Conservation (phyloP, 495 filamentous ascomycete genomes). For the Tuber borchii region DNA sequence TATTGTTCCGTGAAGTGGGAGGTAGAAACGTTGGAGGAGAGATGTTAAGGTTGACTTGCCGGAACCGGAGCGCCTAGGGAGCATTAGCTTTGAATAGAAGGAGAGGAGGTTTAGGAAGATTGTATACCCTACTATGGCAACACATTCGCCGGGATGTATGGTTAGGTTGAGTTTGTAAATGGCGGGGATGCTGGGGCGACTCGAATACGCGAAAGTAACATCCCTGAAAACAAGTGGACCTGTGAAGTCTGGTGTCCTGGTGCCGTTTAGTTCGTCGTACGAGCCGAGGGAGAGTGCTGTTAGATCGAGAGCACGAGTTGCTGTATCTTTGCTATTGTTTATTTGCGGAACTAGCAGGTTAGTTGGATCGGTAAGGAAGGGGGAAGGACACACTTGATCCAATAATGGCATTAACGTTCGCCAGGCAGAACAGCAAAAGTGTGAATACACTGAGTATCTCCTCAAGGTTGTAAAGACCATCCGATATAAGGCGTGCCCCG, state of each 20-base stretch:
- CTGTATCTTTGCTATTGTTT: conserved; percentile 62
- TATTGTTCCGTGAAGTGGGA: conserved; percentile 45
- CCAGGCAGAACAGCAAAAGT: conserved; percentile 73
- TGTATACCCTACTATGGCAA: conserved; percentile 66
- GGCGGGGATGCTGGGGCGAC: conserved; percentile 56
- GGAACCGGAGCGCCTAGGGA: conserved; percentile 57
- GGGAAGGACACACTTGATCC: conserved; percentile 49
- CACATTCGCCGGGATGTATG: conserved; percentile 74
- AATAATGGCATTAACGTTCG: conserved; percentile 62
- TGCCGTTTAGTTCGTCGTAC: conserved; percentile 50
- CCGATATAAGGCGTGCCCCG: conserved; percentile 57
- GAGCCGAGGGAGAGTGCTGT: conserved; percentile 55
- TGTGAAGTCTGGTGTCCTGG: conserved; percentile 42
- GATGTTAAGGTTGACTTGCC: conserved; percentile 84
- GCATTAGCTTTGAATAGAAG: conserved; percentile 46
- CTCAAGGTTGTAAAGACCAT: conserved; percentile 47
- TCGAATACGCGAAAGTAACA: conserved; percentile 62
- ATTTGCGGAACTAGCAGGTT: conserved; percentile 63
- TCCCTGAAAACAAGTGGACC: conserved; percentile 54
- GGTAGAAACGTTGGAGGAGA: conserved; percentile 64
- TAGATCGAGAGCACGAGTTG: conserved; percentile 66
- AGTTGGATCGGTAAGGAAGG: conserved; percentile 11
- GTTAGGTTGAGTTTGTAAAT: conserved; percentile 51
- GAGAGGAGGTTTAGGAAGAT: conserved; percentile 41
- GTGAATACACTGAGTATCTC: conserved; percentile 68